Evolutionary conservation across 768 basidiomycete species (phyloP).

Genomic region (Crepidotus variabilis): DNA sequence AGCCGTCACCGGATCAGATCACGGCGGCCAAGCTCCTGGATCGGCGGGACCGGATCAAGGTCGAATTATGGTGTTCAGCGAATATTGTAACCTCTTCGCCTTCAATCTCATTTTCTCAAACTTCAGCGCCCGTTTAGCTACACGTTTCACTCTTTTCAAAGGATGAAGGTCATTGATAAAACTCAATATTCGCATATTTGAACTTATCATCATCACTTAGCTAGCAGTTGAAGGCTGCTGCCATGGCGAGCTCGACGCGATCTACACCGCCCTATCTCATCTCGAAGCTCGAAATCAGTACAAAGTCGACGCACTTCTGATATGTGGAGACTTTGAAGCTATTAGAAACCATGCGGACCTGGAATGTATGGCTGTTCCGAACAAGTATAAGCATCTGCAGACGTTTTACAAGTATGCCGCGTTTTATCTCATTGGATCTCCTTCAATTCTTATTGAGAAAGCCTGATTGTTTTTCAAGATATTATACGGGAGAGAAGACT

Average conservation of each 20-base stretch:
- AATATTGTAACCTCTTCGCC: too few relatives aligned
- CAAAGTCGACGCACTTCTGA: conserved; percentile 80
- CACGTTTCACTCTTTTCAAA: not conserved
- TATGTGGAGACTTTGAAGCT: conserved; percentile 97
- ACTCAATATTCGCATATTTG: not conserved
- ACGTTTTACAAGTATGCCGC: conserved; percentile 73
- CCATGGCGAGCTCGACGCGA: conserved; percentile 88
- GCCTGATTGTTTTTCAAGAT: conserved; percentile 40
- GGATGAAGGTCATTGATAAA: not conserved
- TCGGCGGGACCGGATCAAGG: too few relatives aligned
- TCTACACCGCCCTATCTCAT: conserved; percentile 66
- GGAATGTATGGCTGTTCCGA: conserved; percentile 86
- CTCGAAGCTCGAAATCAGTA: conserved; percentile 62
- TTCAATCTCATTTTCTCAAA: conserved; percentile 16
- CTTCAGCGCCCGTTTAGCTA: not conserved
- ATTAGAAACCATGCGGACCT: conserved; percentile 83
- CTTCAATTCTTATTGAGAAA: not conserved
- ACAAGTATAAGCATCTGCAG: conserved; percentile 82
- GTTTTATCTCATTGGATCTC: conserved; percentile 9
- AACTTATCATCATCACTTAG: conserved; percentile 27
- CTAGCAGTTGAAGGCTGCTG: conserved; percentile 94
- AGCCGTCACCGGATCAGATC: too few relatives aligned
- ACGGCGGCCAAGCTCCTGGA: too few relatives aligned
- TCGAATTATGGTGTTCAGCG: too few relatives aligned
- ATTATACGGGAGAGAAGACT: conserved; percentile 79